phyloP scores from a whole-genome alignment of 129 eudicot genomes.

The Ambrosia artemisiifolia region DNA sequence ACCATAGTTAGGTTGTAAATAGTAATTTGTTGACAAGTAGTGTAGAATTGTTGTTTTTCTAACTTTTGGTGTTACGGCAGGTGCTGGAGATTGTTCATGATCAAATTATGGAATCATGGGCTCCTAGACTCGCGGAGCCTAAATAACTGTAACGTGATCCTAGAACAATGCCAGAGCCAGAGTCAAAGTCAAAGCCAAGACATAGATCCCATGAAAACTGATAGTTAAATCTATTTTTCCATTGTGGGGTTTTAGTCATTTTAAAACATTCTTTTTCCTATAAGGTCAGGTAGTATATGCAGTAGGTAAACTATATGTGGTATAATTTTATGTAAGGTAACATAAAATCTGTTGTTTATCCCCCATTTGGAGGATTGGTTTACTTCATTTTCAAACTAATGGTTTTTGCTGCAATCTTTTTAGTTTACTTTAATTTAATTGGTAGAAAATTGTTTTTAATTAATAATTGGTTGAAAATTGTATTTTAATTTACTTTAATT shows the following conservation, averaged over 20 bases:
- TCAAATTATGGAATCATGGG: constrained; percentile 92
- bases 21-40: constrained; percentile 1
- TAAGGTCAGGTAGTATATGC: constrained; percentile 3
- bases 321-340: constrained; percentile 12
- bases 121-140: constrained; percentile 80
- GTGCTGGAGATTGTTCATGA: constrained; percentile 93
- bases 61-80: constrained; percentile 36
- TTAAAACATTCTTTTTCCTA: constrained; percentile 5
- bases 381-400: not conserved
- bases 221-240: constrained; percentile 11
- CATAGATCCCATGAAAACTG: constrained; percentile 28
- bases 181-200: constrained; percentile 30
- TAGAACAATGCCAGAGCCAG: constrained; percentile 52
- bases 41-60: not conserved
- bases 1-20: not conserved
- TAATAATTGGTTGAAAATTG: too few species aligned
- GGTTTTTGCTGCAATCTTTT: not conserved
- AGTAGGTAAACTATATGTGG: not conserved
- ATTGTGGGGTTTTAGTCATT: constrained; percentile 8
- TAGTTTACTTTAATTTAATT: too few species aligned
- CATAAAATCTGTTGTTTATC: constrained; percentile 7
- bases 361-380: constrained; percentile 1
- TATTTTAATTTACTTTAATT: too few species aligned
- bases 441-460: too few species aligned
- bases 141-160: constrained; percentile 62